Conservation (phyloP, 1,284 basidiomycete species). For the Pterulicium gracile region DNA sequence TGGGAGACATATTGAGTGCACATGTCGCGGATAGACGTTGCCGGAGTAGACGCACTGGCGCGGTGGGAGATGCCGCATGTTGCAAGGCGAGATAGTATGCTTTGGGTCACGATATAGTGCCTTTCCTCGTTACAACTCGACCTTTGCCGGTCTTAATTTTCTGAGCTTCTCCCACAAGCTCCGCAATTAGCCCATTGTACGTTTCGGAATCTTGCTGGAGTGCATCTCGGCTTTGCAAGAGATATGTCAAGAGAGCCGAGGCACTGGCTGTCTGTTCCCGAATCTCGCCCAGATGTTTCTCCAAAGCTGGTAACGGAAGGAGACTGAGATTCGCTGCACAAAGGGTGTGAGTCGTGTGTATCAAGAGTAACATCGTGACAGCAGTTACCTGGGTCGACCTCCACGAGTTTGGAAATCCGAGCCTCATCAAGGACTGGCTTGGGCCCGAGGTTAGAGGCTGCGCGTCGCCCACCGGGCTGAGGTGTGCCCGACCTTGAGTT, state of each 20-base stretch:
- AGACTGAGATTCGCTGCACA: conserved; percentile 57
- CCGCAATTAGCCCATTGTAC: conserved; percentile 73
- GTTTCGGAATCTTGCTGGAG: conserved; percentile 82
- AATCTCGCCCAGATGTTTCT: conserved; percentile 56
- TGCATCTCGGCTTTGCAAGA: conserved; percentile 75
- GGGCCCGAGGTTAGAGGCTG: conserved; percentile 45
- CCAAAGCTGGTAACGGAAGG: conserved; percentile 54
- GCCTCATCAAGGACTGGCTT: conserved; percentile 61
- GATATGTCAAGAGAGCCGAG: conserved; percentile 65
- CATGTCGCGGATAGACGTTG: not conserved
- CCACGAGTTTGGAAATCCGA: conserved; percentile 56
- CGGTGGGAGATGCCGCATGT: not conserved
- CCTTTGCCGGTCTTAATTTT: conserved; percentile 57
- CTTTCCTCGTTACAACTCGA: conserved; percentile 34
- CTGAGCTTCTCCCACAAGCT: conserved; percentile 74
- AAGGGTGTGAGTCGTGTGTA: conserved; percentile 2
- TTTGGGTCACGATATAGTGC: conserved; percentile 16
- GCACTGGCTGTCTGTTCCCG: conserved; percentile 61
- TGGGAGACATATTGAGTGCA: conserved; percentile 3
- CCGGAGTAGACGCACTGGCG: not conserved
- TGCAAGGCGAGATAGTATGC: not conserved
- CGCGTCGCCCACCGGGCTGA: conserved; percentile 28
- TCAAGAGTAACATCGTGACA: conserved; percentile 4
- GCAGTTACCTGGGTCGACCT: conserved; percentile 56
- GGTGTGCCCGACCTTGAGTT: conserved; percentile 48